phyloP scores from a whole-genome alignment of 495 filamentous ascomycete species.

The Trichoderma erinaceum region DNA sequence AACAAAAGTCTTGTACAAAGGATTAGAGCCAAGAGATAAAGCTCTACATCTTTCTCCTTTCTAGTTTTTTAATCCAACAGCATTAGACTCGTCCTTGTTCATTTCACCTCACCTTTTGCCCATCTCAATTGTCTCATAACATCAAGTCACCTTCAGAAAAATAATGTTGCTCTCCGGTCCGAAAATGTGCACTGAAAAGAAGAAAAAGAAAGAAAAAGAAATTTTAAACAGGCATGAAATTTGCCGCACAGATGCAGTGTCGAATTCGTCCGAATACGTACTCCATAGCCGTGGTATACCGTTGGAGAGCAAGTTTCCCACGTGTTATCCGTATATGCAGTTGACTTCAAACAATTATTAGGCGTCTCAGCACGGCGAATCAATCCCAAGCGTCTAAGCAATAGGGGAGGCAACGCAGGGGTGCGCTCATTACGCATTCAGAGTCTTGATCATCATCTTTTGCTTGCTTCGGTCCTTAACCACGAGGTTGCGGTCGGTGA shows the following conservation, averaged over 20 bases:
- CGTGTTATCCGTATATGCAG: background rate
- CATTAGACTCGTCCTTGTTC: background rate
- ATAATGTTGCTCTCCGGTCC: background rate
- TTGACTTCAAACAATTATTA: background rate
- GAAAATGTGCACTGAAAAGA: background rate
- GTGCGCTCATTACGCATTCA: conserved; percentile 31
- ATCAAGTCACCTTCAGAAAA: background rate
- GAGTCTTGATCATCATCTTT: conserved; percentile 62
- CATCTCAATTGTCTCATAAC: background rate
- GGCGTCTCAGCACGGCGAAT: background rate
- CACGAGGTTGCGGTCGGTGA: conserved; percentile 54
- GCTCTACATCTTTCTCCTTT: background rate
- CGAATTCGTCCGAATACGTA: background rate
- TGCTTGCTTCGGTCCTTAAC: conserved; percentile 62
- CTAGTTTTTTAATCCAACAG: background rate
- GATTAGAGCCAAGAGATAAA: background rate
- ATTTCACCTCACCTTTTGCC: background rate
- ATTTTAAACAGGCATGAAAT: background rate
- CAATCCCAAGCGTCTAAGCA: background rate
- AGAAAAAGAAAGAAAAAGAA: background rate
- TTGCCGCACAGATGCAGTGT: background rate
- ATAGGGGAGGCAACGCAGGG: background rate
- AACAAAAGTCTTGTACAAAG: background rate
- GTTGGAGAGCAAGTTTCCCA: background rate
- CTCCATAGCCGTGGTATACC: background rate